These are phyloP conservation scores for Pseudofabraea citricarpa DNA, from an alignment of 2,329 filamentous ascomycete species.

Conservation along the genomic window DNA sequence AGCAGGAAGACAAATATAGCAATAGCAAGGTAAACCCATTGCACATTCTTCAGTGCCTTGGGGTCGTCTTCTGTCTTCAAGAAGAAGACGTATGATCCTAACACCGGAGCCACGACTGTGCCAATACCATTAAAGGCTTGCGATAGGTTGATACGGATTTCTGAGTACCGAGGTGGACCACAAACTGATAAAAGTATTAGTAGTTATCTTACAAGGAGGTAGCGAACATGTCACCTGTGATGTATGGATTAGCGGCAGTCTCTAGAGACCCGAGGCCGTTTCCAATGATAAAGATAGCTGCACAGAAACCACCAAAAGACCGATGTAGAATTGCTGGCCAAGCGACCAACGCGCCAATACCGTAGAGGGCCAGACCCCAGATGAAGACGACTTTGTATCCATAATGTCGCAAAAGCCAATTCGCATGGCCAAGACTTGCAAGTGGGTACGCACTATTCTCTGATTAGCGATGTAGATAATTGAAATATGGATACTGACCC, in stretches of 20 bases:
- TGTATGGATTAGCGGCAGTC: constrained; percentile 72
- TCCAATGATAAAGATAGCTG: constrained; percentile 68
- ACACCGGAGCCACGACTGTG: constrained; percentile 53
- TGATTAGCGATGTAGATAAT: constrained; percentile 47
- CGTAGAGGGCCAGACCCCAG: constrained; percentile 67
- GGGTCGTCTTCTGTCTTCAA: constrained; percentile 43
- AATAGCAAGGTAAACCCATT: constrained; percentile 61
- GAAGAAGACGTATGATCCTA: constrained; percentile 59
- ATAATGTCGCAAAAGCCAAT: constrained; percentile 61
- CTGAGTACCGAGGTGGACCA: constrained; percentile 67
- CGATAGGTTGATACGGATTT: constrained; percentile 68
- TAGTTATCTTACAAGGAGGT: too few relatives aligned
- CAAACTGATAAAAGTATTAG: too few relatives aligned
- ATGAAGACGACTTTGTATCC: constrained; percentile 64
- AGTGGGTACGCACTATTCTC: constrained; percentile 64
- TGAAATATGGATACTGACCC: constrained; percentile 48
- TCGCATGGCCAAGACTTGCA: constrained; percentile 60
- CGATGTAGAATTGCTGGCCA: constrained; percentile 72
- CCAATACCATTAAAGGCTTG: constrained; percentile 72
- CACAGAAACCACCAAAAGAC: constrained; percentile 75
- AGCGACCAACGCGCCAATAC: constrained; percentile 70
- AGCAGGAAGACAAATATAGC: constrained; percentile 54
- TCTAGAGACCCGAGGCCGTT: constrained; percentile 72
- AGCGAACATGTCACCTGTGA: too few relatives aligned
- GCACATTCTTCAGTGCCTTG: constrained; percentile 51